Evolutionary conservation across 2,329 filamentous ascomycete species (phyloP).

Genomic region (Emmonsia crescens): DNA sequence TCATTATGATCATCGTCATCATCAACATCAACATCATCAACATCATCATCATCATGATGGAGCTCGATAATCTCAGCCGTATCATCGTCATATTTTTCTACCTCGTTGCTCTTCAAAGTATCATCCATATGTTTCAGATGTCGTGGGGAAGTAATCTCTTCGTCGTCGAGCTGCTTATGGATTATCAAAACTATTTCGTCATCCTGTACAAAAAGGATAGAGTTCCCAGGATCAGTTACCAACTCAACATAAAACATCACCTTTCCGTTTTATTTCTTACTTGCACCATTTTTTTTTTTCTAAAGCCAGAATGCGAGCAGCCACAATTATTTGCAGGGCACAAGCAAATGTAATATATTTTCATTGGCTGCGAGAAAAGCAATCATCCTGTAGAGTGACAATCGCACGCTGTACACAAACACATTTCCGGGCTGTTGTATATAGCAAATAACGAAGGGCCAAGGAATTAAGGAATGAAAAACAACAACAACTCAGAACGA

Average conservation of each 20-base stretch:
- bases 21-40: background rate
- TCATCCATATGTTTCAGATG: background rate
- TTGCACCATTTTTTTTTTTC: background rate
- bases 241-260: background rate
- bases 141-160: background rate
- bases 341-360: background rate
- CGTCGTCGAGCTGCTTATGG: background rate
- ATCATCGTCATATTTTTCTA: background rate
- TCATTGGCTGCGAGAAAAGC: background rate
- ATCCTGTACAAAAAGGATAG: background rate
- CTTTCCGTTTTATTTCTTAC: background rate
- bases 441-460: background rate
- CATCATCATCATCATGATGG: background rate
- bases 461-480: background rate
- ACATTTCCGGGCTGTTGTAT: background rate
- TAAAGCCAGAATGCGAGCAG: background rate
- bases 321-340: background rate
- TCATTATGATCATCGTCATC: background rate
- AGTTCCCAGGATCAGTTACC: background rate
- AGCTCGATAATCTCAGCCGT: background rate
- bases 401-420: background rate
- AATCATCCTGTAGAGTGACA: background rate
- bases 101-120: background rate
- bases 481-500: background rate
- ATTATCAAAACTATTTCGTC: slow-evolving; percentile 3